Conservation (phyloP, 495 filamentous ascomycete species). For the Lophiotrema nucula region DNA sequence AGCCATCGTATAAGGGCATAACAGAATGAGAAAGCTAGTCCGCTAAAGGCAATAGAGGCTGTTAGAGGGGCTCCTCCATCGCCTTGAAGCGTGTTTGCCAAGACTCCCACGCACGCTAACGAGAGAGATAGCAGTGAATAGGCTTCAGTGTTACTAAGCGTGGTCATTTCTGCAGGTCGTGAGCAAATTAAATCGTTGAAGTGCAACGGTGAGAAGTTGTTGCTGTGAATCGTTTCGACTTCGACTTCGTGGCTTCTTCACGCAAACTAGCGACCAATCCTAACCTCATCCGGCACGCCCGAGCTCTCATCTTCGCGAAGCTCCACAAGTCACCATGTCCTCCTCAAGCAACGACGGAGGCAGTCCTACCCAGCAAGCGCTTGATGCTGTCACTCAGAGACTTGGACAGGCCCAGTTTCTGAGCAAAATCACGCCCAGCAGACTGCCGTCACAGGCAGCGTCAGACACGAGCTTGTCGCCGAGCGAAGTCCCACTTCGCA, state of each 20-base stretch:
- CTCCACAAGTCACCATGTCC: no score
- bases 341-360: no score
- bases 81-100: constrained; percentile 76
- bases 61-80: constrained; percentile 84
- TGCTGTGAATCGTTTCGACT: no score
- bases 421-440: constrained; percentile 22
- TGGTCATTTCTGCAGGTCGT: constrained; percentile 7
- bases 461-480: constrained; percentile 28
- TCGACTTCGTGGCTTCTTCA: no score
- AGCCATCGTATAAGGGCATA: constrained; percentile 92
- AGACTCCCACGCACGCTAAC: constrained; percentile 66
- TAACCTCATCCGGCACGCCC: no score
- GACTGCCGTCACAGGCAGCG: constrained; percentile 32
- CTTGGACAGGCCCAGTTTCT: constrained; percentile 27
- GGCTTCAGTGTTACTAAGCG: constrained; percentile 66
- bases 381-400: constrained; percentile 21
- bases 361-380: constrained; percentile 24
- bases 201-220: background rate
- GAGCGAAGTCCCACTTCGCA: constrained; percentile 14
- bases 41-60: constrained; percentile 81
- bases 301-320: no score
- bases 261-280: no score
- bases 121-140: constrained; percentile 68
- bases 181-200: background rate
- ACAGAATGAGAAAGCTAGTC: constrained; percentile 73